Percentiles rank a stretch among this genome's conserved stretches.
Conservation (phyloP, 2,329 filamentous ascomycete genomes). For the Rachicladosporium sp. region DNA sequence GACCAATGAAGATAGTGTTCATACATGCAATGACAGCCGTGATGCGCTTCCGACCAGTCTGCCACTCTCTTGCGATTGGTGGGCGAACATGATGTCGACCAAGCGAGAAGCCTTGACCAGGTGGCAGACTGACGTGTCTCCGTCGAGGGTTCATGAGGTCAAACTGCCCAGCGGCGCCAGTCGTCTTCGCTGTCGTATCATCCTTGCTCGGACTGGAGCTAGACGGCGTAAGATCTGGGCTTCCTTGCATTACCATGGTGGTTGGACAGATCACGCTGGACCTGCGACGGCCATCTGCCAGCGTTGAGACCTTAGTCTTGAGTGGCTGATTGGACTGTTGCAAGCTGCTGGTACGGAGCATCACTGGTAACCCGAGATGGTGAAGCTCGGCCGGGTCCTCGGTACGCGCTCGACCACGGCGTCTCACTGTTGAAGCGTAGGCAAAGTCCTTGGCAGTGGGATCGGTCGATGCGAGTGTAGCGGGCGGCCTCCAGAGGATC, state of each 20-base stretch:
- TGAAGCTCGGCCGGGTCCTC: constrained; percentile 4
- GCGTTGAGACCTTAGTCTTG: background rate
- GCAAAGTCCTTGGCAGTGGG: constrained; percentile 1
- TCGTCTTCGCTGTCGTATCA: background rate
- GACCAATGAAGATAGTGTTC: constrained; percentile 59
- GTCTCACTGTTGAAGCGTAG: constrained; percentile 3
- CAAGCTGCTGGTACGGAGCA: constrained; percentile 3
- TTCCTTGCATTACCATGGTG: background rate
- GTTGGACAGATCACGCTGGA: no score
- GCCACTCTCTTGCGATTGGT: constrained; percentile 63
- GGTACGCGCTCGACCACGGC: constrained; percentile 1
- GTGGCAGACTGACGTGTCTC: constrained; percentile 22
- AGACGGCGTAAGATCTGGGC: no score
- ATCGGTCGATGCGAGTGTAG: background rate
- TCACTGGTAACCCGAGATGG: constrained; percentile 5
- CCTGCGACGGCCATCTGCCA: no score
- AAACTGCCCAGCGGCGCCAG: constrained; percentile 6
- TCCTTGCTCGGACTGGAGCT: background rate
- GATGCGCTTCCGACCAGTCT: constrained; percentile 52
- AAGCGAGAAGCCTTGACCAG: constrained; percentile 29
- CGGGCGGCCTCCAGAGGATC: constrained; percentile 1
- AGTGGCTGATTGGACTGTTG: constrained; percentile 1
- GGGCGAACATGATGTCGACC: constrained; percentile 42
- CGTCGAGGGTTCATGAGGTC: constrained; percentile 22
- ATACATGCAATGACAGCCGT: constrained; percentile 57